phyloP scores from a whole-genome alignment of 1,139 yeast genomes.

The Pichia terricola region DNA sequence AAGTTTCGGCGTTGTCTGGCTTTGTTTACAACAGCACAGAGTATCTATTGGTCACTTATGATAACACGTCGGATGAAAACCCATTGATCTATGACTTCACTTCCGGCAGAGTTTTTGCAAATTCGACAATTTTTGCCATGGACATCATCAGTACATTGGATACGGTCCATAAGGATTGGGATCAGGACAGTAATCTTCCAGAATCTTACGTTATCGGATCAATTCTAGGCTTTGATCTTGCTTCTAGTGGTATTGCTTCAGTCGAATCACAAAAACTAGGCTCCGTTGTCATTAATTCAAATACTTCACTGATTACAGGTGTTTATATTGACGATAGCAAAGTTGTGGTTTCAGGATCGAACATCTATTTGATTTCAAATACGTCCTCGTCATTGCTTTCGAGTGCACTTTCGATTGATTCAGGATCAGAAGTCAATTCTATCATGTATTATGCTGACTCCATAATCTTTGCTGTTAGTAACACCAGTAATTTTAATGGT shows the following conservation, averaged over 20 bases:
- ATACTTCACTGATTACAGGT: constrained; percentile 18
- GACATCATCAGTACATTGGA: constrained; percentile 30
- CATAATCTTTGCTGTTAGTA: constrained; percentile 44
- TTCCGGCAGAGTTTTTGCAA: constrained; percentile 27
- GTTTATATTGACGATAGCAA: constrained; percentile 38
- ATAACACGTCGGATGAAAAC: constrained; percentile 16
- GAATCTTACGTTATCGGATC: constrained; percentile 32
- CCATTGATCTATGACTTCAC: constrained; percentile 33
- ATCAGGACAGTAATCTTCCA: constrained; percentile 14
- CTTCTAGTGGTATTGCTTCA: constrained; percentile 13
- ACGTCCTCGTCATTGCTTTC: constrained; percentile 1
- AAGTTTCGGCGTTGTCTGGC: constrained; percentile 21
- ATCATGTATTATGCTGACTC: constrained; percentile 35
- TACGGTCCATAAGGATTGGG: constrained; percentile 4
- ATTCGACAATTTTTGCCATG: constrained; percentile 12
- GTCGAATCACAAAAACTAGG: not conserved
- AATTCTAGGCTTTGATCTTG: constrained; percentile 18
- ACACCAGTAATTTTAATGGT: constrained; percentile 30
- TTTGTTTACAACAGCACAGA: constrained; percentile 30
- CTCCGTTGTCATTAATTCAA: not conserved
- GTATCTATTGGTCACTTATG: constrained; percentile 30
- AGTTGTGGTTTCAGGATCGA: constrained; percentile 44
- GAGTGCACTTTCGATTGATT: constrained; percentile 30
- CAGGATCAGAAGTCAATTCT: constrained; percentile 30
- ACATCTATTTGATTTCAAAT: constrained; percentile 7